phyloP scores from a whole-genome alignment of 73 alveolate species.

The Uronychia binucleata region DNA sequence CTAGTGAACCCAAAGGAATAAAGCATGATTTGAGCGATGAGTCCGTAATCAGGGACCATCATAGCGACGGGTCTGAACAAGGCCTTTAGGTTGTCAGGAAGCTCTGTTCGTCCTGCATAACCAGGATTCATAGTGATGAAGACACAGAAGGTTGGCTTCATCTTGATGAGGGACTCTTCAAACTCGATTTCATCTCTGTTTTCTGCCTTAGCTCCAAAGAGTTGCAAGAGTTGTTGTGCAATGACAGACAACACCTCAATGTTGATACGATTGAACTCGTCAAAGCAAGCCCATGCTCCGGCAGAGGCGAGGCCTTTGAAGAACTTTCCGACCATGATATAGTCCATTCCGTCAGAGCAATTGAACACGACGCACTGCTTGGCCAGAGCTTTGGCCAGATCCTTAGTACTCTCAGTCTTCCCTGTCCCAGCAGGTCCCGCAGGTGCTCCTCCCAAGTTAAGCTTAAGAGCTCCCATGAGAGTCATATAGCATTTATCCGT shows the following conservation, averaged over 20 bases:
- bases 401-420: slow-evolving; percentile 98
- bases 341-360: slow-evolving; percentile 97
- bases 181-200: slow-evolving; percentile 84
- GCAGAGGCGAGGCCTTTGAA: slow-evolving; percentile 94
- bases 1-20: slow-evolving; percentile 81
- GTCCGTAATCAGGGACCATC: slow-evolving; percentile 97
- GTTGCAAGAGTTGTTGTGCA: slow-evolving; percentile 82
- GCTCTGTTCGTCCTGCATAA: slow-evolving; percentile 98
- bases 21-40: slow-evolving; percentile 90
- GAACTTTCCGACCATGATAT: slow-evolving; percentile 98
- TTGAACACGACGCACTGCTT: slow-evolving; percentile 90
- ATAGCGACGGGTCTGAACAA: slow-evolving; percentile 96
- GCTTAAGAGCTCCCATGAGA: slow-evolving; percentile 96
- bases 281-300: slow-evolving; percentile 98
- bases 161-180: slow-evolving; percentile 85
- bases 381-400: slow-evolving; percentile 96
- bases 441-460: slow-evolving; percentile 98
- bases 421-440: slow-evolving; percentile 99
- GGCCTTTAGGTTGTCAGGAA: slow-evolving; percentile 98
- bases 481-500: slow-evolving; percentile 99
- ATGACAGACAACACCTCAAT: slow-evolving; percentile 93
- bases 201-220: slow-evolving; percentile 78
- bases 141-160: slow-evolving; percentile 95
- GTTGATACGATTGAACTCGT: slow-evolving; percentile 96
- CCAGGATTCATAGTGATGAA: slow-evolving; percentile 93